Base-by-base conservation (phyloP, 176 grass and related monocot species). In the Ampelocalamus luodianensis region DNA sequence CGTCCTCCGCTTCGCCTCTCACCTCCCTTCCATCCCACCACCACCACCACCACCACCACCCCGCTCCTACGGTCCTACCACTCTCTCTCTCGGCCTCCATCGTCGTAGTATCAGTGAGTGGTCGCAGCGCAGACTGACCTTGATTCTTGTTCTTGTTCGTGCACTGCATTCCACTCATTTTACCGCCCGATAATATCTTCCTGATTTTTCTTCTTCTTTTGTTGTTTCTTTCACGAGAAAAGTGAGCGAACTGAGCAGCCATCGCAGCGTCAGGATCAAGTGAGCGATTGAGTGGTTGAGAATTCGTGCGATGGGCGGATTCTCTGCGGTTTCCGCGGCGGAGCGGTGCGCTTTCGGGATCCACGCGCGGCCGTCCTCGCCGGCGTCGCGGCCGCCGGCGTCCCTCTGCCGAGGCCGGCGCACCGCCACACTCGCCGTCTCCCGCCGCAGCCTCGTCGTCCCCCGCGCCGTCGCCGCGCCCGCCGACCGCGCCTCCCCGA, bases 311-410 rank as follows among this genome's bases (percentile, higher is more conserved):
- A 90, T 87, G 89, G 65, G 74, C 68, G 85, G 89, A 56, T 79
- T 84, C 79, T 49, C 84, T 7, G 72, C 73, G 45, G 74, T 77
- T 24, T 27, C 83, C 7, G 71, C 78, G 36, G 56, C 73, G 26
- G 89, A 91, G 75, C 68, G 68, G 79, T 84, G 85, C 80, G 80
- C 80, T 8, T 68, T 87, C 68, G 80, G 75, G 69, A 80, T 91
- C 85, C 80, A 71, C 89, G 69, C 75, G 62, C 70, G 85, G 8
- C 62, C 85, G 32, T 32, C 65, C 58, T 48, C 78, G 29, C 71
- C 88, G 72, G 46, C 82, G 60, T 10, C 77, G 1, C 61, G 10
- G 42, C 55, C 13, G 51, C 86, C 3, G 32, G 26, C 68, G 8
- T 43, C 79, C 68, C 16, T 29, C 20, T 66, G 83, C 40, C 60